Evolutionary conservation across 2,329 filamentous ascomycete species (phyloP).

Genomic region (Trichoderma sp.): DNA sequence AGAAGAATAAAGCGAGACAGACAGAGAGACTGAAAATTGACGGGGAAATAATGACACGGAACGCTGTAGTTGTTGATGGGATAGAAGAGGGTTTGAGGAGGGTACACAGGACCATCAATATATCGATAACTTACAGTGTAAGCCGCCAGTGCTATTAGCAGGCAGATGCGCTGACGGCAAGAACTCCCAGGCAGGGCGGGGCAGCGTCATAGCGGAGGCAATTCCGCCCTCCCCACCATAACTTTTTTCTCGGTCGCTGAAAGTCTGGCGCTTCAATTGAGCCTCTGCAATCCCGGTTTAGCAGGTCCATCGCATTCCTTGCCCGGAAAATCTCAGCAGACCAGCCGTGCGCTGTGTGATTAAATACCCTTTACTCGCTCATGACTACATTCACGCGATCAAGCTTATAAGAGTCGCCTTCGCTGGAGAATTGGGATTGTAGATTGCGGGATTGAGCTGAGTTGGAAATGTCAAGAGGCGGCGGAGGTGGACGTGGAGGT

Average conservation of each 20-base stretch:
- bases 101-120: background rate
- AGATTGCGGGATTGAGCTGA: background rate
- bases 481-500: constrained; percentile 49
- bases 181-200: constrained; percentile 15
- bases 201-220: constrained; percentile 14
- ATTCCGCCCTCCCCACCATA: constrained; percentile 20
- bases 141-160: background rate
- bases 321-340: background rate
- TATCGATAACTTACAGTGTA: background rate
- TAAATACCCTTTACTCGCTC: no score
- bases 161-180: constrained; percentile 20
- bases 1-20: background rate
- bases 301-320: background rate
- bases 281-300: background rate
- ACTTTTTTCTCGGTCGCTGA: constrained; percentile 7
- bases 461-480: constrained; percentile 49
- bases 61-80: no score
- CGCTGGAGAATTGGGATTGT: background rate
- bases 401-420: background rate
- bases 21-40: background rate
- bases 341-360: background rate
- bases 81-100: background rate
- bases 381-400: background rate
- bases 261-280: constrained; percentile 13
- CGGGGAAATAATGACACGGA: background rate